Conservation (phyloP, 129 eudicot genomes). For the Artemisia tridentata region DNA sequence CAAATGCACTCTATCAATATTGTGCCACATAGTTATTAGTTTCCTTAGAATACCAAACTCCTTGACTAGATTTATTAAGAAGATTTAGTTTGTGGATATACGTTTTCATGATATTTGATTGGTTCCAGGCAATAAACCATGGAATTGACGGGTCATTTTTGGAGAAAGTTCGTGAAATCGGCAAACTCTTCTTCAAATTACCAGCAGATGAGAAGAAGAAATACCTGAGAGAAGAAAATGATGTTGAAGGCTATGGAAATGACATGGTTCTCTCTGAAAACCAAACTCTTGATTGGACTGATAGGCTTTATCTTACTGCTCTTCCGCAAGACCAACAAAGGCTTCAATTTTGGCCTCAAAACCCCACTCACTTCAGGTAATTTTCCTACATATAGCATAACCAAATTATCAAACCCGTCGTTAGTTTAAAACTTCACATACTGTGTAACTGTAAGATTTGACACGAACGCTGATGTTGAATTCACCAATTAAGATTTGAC, state of each 20-base stretch:
- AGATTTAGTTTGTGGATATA: neutral
- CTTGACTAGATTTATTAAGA: neutral
- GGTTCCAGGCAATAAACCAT: constrained; percentile 49
- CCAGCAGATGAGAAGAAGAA: constrained; percentile 52
- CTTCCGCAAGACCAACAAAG: constrained; percentile 43
- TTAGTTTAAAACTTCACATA: no score
- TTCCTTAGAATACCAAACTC: neutral
- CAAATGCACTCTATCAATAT: neutral
- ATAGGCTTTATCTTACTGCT: constrained; percentile 43
- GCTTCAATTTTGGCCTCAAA: constrained; percentile 52
- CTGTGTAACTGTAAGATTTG: no score
- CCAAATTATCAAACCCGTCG: no score
- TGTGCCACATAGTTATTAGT: neutral
- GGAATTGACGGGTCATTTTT: constrained; percentile 43
- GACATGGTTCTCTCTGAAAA: constrained; percentile 48
- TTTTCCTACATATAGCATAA: no score
- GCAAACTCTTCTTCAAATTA: constrained; percentile 36
- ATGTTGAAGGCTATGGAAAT: constrained; percentile 59
- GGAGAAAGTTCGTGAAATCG: constrained; percentile 36
- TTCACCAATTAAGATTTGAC: no score
- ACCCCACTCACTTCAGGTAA: constrained; percentile 52
- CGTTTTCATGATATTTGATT: neutral
- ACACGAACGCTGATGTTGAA: no score
- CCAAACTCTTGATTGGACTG: constrained; percentile 59
- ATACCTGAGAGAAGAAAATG: constrained; percentile 34